These are phyloP conservation scores for Actinomortierella ambigua DNA, from an alignment of 371 early-diverging fungal genomes.

Conservation along the genomic window DNA sequence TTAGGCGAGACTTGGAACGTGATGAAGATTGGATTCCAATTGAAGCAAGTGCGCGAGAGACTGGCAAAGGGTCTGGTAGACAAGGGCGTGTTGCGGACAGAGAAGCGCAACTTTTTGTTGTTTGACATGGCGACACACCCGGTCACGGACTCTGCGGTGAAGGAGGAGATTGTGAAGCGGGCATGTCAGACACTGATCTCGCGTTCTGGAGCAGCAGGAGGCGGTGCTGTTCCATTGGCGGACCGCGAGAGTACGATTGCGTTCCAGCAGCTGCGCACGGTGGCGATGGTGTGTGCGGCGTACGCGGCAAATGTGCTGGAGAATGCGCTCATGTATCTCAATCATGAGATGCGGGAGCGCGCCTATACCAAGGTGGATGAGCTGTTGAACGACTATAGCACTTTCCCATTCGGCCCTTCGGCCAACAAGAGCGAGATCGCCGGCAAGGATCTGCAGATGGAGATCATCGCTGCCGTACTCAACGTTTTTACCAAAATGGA, in stretches of 20 bases:
- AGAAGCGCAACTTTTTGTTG: constrained; percentile 91
- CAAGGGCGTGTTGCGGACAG: constrained; percentile 96
- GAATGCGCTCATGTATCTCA: constrained; percentile 86
- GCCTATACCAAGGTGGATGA: constrained; percentile 90
- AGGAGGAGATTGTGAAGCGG: constrained; percentile 84
- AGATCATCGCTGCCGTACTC: constrained; percentile 78
- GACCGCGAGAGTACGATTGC: constrained; percentile 47
- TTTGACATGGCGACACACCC: constrained; percentile 97
- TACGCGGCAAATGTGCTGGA: constrained; percentile 96
- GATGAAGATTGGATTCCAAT: constrained; percentile 93
- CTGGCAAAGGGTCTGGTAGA: constrained; percentile 96
- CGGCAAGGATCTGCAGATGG: constrained; percentile 65
- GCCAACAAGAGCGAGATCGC: constrained; percentile 59
- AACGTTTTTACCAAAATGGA: constrained; percentile 91
- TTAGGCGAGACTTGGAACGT: constrained; percentile 98
- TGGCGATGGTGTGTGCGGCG: constrained; percentile 94
- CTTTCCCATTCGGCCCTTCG: constrained; percentile 72
- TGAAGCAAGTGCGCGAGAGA: constrained; percentile 96
- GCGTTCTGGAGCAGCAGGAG: constrained; percentile 49
- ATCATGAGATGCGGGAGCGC: constrained; percentile 85
- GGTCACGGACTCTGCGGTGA: constrained; percentile 82
- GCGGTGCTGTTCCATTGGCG: constrained; percentile 51
- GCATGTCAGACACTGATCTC: constrained; percentile 76
- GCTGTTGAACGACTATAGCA: constrained; percentile 83
- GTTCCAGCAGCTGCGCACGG: constrained; percentile 65